Evolutionary conservation across 1,284 basidiomycete species (phyloP), one percentile per base, ranked within the genome.

Genomic region (Thecaphora thlaspeos): DNA sequence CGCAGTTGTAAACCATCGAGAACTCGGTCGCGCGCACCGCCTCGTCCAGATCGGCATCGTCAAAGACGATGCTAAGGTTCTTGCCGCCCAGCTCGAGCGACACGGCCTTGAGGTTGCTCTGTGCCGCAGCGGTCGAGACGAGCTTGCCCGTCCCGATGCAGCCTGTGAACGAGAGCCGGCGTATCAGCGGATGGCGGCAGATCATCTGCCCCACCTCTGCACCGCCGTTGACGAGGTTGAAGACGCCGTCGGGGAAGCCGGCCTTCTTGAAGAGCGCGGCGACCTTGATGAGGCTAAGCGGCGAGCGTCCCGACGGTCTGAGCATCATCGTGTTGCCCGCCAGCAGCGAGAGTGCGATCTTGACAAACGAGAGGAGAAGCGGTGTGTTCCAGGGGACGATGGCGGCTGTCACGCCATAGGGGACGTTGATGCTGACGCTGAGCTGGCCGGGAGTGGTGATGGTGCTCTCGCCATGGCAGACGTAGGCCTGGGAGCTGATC

Each of bases 61-160:
- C 81, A 68, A 91, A 87, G 43, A 94, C 80, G 62, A 92, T 83
- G 8, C 87, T 87, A 0, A 91, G 91, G 11, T 86, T 88, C 80
- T 94, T 93, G 43, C 88, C 87, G 26, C 88, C 87, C 3, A 89
- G 82, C 78, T 79, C 91, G 37, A 91, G 84, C 8, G 89, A 87
- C 15, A 88, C 82, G 0, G 91, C 90, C 0, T 90, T 90, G 22
- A 94, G 80, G 47, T 87, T 85, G 78, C 91, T 88, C 10, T 89
- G 90, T 5, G 91, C 91, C 0, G 91, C 91, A 0, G 82, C 79
- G 7, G 87, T 85, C n/a, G 95, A 84, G 52, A 95, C 85, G 39
- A 80, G 76, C 65, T 82, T 85, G 0, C 84, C 91, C 2, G 94
- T 86, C 12, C 81, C 81, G 43, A 85, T 83, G 34, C 86, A 85